Evolutionary conservation across 768 basidiomycete species (phyloP), one percentile per base, ranked within the genome.

Genomic region (Pluteus cervinus): DNA sequence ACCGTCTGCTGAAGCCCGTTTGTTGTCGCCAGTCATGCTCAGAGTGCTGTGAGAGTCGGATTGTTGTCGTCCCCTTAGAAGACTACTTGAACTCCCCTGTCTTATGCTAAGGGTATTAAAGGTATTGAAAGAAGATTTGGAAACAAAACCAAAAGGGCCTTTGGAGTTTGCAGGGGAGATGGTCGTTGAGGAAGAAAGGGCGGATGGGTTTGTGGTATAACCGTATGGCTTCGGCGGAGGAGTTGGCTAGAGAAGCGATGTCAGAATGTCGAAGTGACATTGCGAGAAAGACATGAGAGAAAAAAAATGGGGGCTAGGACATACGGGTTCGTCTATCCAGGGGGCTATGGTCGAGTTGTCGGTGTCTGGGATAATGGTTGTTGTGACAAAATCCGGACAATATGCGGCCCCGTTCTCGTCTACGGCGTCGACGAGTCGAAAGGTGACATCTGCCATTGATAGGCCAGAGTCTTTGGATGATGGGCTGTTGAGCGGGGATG

Each of bases 41-140:
- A 58, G 44, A 29, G 43, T 46, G 28, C 46, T 49, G 22, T 43
- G 41, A 6, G 51, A 51, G 29, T 51, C 52, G 12, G 49, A 51
- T 4, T 24, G 30, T 16, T 48, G 48, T 4, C 44, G 31, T 25
- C 35, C 23, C 14, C 49, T 50, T 15, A 50, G 45, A 10, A 48
- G 29, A 24, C 47, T 48, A 4, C 42, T 29, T 5, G 46, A 33
- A 33, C 48, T 49, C 10, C 35, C 38, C 12, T 44, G 45, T 2
- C 45, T 46, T n/a, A 54, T n/a, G n/a, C n/a, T n/a, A n/a, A n/a
- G n/a, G 37, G 17, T 52, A 49, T 11, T 37, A 32, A 29, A 47
- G 23, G 21, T 43, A 50, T n/a, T 45, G 16, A 60, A 46, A 17
- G 61, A 62, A 18, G 50, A 49, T 49, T 60, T 63, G 36, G 53